Conservation (phyloP, 1,139 yeast genomes). For the Hansenula sp. region DNA sequence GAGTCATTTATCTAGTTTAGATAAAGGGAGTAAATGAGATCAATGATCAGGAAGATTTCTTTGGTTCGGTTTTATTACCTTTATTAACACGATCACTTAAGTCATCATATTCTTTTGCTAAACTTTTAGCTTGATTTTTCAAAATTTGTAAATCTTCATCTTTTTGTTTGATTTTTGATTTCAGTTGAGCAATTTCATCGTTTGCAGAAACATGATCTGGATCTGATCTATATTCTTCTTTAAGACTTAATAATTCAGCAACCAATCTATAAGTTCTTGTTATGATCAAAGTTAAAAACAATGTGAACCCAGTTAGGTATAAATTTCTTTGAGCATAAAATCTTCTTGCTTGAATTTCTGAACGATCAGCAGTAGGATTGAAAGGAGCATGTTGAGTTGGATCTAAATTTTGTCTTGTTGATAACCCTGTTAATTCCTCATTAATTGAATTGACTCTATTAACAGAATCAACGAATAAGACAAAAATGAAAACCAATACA, state of each 20-base stretch:
- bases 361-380: conserved; percentile 42
- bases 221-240: conserved; percentile 36
- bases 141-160: conserved; percentile 62
- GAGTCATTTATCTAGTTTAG: too few species aligned
- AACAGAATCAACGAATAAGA: conserved; percentile 84
- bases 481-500: conserved; percentile 76
- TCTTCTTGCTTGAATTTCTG: conserved; percentile 83
- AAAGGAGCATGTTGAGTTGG: conserved; percentile 18
- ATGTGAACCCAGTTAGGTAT: conserved; percentile 93
- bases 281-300: conserved; percentile 82
- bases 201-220: conserved; percentile 19
- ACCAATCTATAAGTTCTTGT: conserved; percentile 85
- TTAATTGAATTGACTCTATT: conserved; percentile 77
- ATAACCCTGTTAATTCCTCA: conserved; percentile 43
- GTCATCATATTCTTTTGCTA: conserved; percentile 60
- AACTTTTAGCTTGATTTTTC: conserved; percentile 67
- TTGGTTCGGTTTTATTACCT: neutral
- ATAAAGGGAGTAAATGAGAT: too few species aligned
- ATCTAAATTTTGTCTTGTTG: conserved; percentile 11
- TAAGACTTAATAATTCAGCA: conserved; percentile 67
- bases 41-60: neutral
- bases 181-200: conserved; percentile 43
- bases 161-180: conserved; percentile 52
- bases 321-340: conserved; percentile 96
- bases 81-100: conserved; percentile 29